These are phyloP conservation scores for barley (Hordeum vulgare) DNA, from an alignment of 176 grass and related monocot genomes.

Conservation along the genomic window DNA sequence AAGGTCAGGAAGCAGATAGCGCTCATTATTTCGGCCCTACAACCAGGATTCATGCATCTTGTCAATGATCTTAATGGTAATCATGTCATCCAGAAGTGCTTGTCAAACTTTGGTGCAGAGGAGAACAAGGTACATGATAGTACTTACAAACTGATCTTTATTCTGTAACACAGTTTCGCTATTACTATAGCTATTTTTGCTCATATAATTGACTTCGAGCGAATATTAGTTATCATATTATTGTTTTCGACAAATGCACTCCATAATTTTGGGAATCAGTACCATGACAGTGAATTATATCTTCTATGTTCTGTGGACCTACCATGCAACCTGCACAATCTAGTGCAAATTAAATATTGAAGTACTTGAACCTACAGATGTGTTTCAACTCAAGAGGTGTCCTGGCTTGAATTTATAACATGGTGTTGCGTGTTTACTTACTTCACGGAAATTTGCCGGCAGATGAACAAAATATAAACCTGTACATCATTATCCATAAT, in stretches of 20 bases:
- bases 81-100: conserved; percentile 82
- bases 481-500: background rate
- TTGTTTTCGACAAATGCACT: background rate
- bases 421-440: background rate
- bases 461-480: background rate
- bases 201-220: background rate
- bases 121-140: conserved; percentile 70
- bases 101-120: conserved; percentile 54
- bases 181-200: background rate
- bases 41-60: conserved; percentile 52
- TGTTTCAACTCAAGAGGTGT: background rate
- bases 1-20: conserved; percentile 38
- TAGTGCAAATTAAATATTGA: background rate
- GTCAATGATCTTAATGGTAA: conserved; percentile 88
- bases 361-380: background rate
- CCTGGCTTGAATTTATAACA: background rate
- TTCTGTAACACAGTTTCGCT: background rate
- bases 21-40: conserved; percentile 51
- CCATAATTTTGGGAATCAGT: background rate
- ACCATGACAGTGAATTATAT: conserved; percentile 9
- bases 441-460: background rate
- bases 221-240: background rate
- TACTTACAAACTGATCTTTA: background rate
- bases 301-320: background rate
- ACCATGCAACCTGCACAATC: background rate